These are phyloP conservation scores for Chalciporus pseudorubinellus DNA, from an alignment of 768 basidiomycete genomes.

Conservation along the genomic window DNA sequence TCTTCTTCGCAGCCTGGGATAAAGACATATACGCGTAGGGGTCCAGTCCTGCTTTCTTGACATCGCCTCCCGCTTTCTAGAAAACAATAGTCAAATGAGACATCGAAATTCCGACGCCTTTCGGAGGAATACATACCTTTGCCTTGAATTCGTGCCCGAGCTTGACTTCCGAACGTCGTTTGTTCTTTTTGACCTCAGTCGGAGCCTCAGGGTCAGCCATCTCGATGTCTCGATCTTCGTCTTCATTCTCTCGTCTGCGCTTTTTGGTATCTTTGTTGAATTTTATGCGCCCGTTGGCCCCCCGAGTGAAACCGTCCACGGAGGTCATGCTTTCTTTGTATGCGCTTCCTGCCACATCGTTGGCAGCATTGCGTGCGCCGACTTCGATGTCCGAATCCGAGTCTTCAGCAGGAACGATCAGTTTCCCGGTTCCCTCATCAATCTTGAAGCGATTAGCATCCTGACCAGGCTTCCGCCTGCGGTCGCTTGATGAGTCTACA, in stretches of 20 bases:
- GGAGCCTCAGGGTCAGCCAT: constrained; percentile 67
- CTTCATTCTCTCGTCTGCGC: constrained; percentile 68
- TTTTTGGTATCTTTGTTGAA: constrained; percentile 99
- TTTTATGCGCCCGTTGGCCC: constrained; percentile 79
- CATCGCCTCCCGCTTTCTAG: constrained; percentile 92
- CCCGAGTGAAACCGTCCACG: constrained; percentile 86
- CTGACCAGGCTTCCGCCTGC: constrained; percentile 76
- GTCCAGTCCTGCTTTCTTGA: constrained; percentile 83
- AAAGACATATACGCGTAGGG: constrained; percentile 92
- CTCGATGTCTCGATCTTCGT: constrained; percentile 62
- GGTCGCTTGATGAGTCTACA: constrained; percentile 44
- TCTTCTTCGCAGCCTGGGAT: constrained; percentile 73
- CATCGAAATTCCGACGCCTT: not conserved
- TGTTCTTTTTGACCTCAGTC: constrained; percentile 44
- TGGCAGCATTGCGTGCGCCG: constrained; percentile 40
- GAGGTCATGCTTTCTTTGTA: constrained; percentile 83
- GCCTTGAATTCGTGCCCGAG: constrained; percentile 93
- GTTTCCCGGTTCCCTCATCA: constrained; percentile 78
- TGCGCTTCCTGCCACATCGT: constrained; percentile 66
- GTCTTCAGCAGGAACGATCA: constrained; percentile 67
- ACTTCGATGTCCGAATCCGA: constrained; percentile 46
- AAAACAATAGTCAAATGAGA: constrained; percentile 8
- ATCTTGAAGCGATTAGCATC: constrained; percentile 86
- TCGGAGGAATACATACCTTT: constrained; percentile 57
- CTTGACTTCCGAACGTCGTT: constrained; percentile 51